Conservation (phyloP, 768 basidiomycete species). For the Termitomyces sp. region DNA sequence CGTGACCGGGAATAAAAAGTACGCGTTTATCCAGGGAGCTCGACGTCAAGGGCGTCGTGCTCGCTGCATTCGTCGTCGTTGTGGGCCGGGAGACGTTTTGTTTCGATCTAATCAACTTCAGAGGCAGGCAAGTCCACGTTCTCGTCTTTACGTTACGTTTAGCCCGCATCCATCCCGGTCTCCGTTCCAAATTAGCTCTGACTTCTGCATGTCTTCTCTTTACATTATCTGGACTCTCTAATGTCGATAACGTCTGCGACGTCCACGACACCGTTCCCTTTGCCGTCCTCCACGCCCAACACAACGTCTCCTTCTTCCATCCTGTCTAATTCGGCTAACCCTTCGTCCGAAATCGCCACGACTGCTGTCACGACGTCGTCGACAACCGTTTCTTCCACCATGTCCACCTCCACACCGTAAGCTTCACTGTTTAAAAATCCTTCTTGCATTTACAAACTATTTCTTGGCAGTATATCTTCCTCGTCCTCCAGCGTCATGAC, state of each 20-base stretch:
- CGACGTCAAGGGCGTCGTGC: not conserved
- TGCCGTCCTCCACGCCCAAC: slow-evolving; percentile 17
- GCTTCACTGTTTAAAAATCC: not conserved
- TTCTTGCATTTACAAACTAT: not conserved
- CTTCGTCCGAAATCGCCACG: slow-evolving; percentile 12
- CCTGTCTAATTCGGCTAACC: slow-evolving; percentile 16
- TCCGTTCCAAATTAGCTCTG: slow-evolving; percentile 8
- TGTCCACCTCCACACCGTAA: slow-evolving; percentile 14
- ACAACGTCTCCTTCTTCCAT: slow-evolving; percentile 19
- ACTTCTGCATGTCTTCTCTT: slow-evolving; percentile 16
- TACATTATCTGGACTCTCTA: slow-evolving; percentile 10
- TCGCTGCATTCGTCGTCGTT: not conserved
- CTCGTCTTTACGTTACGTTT: slow-evolving; percentile 7
- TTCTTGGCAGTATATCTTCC: not conserved
- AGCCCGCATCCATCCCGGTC: not conserved
- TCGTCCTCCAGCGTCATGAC: slow-evolving; percentile 7
- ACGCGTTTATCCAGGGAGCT: not conserved
- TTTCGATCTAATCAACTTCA: slow-evolving; percentile 5
- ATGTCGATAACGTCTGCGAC: slow-evolving; percentile 16
- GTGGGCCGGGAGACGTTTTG: not conserved
- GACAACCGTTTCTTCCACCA: slow-evolving; percentile 2
- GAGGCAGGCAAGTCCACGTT: slow-evolving; percentile 15
- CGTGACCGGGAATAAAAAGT: not conserved
- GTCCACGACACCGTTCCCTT: slow-evolving; percentile 8
- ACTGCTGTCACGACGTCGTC: slow-evolving; percentile 5